These are phyloP conservation scores for Globisporangium cylindrosporum DNA, from an alignment of 352 stramenopile species.

Conservation along the genomic window DNA sequence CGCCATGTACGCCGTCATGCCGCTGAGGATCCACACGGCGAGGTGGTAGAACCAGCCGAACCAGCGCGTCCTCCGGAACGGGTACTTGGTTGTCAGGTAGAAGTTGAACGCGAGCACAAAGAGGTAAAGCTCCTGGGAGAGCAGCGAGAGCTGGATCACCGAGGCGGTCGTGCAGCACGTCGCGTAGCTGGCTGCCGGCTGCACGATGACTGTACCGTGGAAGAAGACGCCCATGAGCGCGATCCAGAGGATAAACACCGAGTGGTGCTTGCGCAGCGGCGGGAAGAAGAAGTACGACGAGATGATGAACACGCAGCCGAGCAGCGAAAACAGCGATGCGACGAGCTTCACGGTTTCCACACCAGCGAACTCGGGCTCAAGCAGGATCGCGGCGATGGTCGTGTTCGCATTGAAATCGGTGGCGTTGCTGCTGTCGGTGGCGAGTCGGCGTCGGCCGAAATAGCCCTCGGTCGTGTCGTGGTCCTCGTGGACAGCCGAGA, in stretches of 20 bases:
- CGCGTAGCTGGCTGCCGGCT: constrained; percentile 45
- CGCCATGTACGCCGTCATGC: constrained; percentile 49
- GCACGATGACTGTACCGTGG: constrained; percentile 63
- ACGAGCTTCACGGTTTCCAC: constrained; percentile 52
- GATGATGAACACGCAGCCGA: constrained; percentile 78
- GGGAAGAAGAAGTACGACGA: constrained; percentile 79
- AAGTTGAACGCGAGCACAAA: constrained; percentile 84
- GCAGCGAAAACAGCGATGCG: constrained; percentile 61
- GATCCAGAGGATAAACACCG: constrained; percentile 77
- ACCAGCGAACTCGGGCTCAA: constrained; percentile 57
- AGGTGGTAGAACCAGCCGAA: constrained; percentile 71
- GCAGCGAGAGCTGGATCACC: constrained; percentile 63
- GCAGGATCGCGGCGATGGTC: constrained; percentile 10
- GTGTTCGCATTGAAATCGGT: neutral
- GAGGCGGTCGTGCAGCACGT: constrained; percentile 61
- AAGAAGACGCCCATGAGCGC: constrained; percentile 78
- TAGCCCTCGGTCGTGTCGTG: constrained; percentile 28
- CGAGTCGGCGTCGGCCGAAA: constrained; percentile 25
- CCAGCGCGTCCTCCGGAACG: constrained; percentile 73
- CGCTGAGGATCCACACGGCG: constrained; percentile 56
- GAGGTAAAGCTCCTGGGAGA: constrained; percentile 84
- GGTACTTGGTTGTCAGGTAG: constrained; percentile 87
- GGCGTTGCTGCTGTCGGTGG: neutral
- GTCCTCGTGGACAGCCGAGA: constrained; percentile 18
- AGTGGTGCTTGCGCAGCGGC: constrained; percentile 77